Base-by-base conservation (phyloP, 2,329 filamentous ascomycete species). In the Zymoseptoria brevis region DNA sequence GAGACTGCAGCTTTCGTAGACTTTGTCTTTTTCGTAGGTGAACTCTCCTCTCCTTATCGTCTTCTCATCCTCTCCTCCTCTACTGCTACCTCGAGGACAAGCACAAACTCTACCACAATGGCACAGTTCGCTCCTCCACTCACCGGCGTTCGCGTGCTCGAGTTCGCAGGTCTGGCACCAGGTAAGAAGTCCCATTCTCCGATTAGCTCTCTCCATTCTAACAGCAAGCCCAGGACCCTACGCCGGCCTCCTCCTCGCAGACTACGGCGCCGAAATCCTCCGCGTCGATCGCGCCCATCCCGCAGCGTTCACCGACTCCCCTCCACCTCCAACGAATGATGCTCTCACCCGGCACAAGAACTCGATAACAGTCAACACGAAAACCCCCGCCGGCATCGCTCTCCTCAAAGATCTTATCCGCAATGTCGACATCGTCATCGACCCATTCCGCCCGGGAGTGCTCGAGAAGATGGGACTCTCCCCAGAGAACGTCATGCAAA, bases 371-470 rank as follows among this genome's bases (percentile, higher is more conserved):
- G 80, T 96, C 2, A 83, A 96, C 75, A 81, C 96, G 56, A 95
- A 94, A 71, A 81, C 83, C 0, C 66, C 81, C 0, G 67, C 74
- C 0, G 91, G 89, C 6, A 72, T 85, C 11, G 79, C 80, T 0
- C 77, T 96, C 6, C 74, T 96, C 56, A 85, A 85, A 61, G 77
- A 80, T 2, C 79, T 96, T 1, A 76, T 87, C 41, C 74, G 77
- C 16, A 72, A 77, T 16, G 80, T 85, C 58, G 93, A 97, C 74
- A 80, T 96, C 41, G 74, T 97, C 26, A 94, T 97, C 73, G 94
- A 97, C 73, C 93, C 94, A 0, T 97, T 91, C 78, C 88, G 93
- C 0, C 93, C 93, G 0, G 90, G 91, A 41, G 90, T 96, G 0
- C 82, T 97, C 1, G 93, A 97, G 75, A 88, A 87, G 55, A 83